Percentiles rank a stretch among this genome's conserved stretches.
These are phyloP conservation scores for Candida anglica DNA, from an alignment of 805 yeast genomes.

Conservation along the genomic window DNA sequence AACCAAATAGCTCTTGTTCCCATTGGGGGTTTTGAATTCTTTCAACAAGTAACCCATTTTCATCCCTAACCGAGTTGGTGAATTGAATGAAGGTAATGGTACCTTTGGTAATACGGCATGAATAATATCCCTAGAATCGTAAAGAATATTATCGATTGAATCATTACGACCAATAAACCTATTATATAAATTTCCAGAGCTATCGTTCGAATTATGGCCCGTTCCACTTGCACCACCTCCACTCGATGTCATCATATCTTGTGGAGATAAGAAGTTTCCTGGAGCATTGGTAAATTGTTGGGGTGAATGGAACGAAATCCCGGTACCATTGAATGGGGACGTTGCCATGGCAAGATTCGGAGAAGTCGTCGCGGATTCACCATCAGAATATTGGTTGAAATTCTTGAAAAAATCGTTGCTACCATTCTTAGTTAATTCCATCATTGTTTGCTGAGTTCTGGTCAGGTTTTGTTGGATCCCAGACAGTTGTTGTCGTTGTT, in stretches of 20 bases:
- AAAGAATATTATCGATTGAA: not conserved
- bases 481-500: too few species aligned
- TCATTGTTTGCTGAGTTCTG: too few species aligned
- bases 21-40: conserved; percentile 11
- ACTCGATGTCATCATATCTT: conserved; percentile 11
- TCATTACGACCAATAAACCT: not conserved
- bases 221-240: not conserved
- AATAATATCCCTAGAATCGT: conserved; percentile 46
- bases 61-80: conserved; percentile 66
- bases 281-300: conserved; percentile 32
- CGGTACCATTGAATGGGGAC: conserved; percentile 23
- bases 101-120: conserved; percentile 56
- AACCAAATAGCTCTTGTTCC: conserved; percentile 20
- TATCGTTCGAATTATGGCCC: not conserved
- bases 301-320: conserved; percentile 31
- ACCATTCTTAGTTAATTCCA: too few species aligned
- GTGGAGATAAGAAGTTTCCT: conserved; percentile 30
- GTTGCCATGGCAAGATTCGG: conserved; percentile 20
- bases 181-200: conserved; percentile 1
- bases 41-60: conserved; percentile 66
- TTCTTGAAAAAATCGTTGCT: conserved; percentile 14
- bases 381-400: conserved; percentile 7
- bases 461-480: too few species aligned
- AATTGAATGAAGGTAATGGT: conserved; percentile 64
- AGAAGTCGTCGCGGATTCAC: conserved; percentile 12